Evolutionary conservation across 768 basidiomycete species (phyloP), one percentile per base, ranked within the genome.

Genomic region (Cystofilobasidium capitatum): DNA sequence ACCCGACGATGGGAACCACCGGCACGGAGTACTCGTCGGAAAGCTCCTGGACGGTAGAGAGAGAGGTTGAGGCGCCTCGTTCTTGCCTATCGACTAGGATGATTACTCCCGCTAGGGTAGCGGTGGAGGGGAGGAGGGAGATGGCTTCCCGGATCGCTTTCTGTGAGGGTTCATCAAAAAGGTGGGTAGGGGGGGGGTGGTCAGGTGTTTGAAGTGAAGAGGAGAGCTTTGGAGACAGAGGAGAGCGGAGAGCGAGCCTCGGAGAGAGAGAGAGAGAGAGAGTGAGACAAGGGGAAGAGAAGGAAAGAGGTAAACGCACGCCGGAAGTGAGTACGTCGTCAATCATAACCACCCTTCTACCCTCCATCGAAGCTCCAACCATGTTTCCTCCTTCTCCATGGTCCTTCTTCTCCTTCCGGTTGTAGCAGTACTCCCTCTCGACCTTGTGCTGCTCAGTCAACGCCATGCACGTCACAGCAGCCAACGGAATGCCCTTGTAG

Each of bases 401-500:
- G 70, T 89, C 88, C 76, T 99, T 99, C 29, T 81, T 85, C 77
- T 99, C 94, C 78, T 99, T 99, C 57, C 94, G 84, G 75, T 97
- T 92, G 72, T 92, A 96, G 26, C 88, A 87, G 71, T 89, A 90
- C 0, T 88, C 90, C 35, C 92, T 84, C 39, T 82, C 79, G 47
- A 84, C 80, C 5, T 79, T 78, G 73, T 89, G 81, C 57, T 83
- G 80, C 16, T 86, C 82, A 65, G 86, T 82, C 40, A 99, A 81
- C 26, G 86, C 81, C 24, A 93, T 81, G 3, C 88, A 81, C 3
- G 93, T 89, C 39, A 87, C 83, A 0, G 93, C 88, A 0, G 92
- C 93, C 60, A 99, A 85, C 0, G 92, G 83, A 74, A 98, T 98
- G 31, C 91, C 94, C 79, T 98, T 98, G 80, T 98, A 98, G 2